Evolutionary conservation across 139 green algal genomes (phyloP).

Genomic region (Chlamydomonas eustigma): DNA sequence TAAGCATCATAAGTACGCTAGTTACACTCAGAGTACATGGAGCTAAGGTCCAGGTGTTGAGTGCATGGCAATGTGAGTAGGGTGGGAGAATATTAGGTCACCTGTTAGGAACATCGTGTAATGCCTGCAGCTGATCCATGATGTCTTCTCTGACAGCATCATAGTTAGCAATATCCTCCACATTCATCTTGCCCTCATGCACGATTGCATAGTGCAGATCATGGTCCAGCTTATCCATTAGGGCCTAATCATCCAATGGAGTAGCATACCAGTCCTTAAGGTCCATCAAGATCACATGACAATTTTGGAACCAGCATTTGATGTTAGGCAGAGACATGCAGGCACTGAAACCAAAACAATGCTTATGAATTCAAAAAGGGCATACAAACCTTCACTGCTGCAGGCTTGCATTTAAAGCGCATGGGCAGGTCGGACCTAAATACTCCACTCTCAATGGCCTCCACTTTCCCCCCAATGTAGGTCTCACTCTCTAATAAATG

Average conservation of each 20-base stretch:
- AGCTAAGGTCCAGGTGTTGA: neutral
- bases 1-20: too few species aligned
- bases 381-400: conserved; percentile 69
- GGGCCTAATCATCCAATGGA: conserved; percentile 59
- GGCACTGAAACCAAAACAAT: too few species aligned
- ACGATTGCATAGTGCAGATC: conserved; percentile 85
- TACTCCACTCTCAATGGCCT: conserved; percentile 81
- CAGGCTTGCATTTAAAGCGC: conserved; percentile 72
- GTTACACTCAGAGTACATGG: neutral
- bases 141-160: conserved; percentile 58
- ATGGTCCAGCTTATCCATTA: conserved; percentile 87
- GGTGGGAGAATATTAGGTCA: conserved; percentile 5
- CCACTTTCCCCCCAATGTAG: conserved; percentile 98
- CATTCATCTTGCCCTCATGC: conserved; percentile 59
- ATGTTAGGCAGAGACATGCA: too few species aligned
- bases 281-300: too few species aligned
- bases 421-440: conserved; percentile 93
- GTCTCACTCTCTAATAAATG: conserved; percentile 94
- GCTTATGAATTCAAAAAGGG: too few species aligned
- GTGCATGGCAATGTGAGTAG: neutral
- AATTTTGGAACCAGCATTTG: too few species aligned
- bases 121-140: conserved; percentile 52
- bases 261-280: too few species aligned
- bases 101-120: conserved; percentile 75
- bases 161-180: conserved; percentile 72